phyloP scores from a whole-genome alignment of 208 protist species.

The Tritrichomonas foetus region DNA sequence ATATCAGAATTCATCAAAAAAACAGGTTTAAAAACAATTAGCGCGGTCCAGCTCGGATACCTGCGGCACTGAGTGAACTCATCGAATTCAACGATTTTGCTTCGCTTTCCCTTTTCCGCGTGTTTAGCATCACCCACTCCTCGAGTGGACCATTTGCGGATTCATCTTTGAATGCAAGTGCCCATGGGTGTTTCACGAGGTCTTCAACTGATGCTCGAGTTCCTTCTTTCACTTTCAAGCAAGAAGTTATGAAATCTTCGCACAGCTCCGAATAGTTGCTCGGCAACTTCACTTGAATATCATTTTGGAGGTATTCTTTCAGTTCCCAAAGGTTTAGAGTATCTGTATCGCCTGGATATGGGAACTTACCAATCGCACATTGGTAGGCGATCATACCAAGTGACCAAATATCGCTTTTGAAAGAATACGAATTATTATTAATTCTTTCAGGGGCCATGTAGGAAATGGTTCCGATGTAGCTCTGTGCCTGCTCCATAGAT shows the following conservation, averaged over 20 bases:
- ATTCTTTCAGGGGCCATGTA: constrained; percentile 27
- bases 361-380: constrained; percentile 21
- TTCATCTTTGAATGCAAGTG: neutral
- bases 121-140: no score
- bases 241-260: neutral
- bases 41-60: no score
- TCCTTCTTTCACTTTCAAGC: neutral
- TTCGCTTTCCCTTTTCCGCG: no score
- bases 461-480: neutral
- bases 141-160: no score
- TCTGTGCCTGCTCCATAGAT: neutral
- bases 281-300: neutral
- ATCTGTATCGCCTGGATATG: neutral
- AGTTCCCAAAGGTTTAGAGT: neutral
- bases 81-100: no score
- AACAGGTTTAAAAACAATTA: no score
- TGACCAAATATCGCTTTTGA: constrained; percentile 32
- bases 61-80: no score
- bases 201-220: neutral
- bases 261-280: neutral
- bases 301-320: neutral
- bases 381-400: constrained; percentile 13
- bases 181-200: neutral
- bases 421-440: neutral
- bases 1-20: no score